Percentiles rank a stretch among this genome's conserved stretches.
Conservation (phyloP, 164 flowering plant genomes). For the Vitis labrusca region DNA sequence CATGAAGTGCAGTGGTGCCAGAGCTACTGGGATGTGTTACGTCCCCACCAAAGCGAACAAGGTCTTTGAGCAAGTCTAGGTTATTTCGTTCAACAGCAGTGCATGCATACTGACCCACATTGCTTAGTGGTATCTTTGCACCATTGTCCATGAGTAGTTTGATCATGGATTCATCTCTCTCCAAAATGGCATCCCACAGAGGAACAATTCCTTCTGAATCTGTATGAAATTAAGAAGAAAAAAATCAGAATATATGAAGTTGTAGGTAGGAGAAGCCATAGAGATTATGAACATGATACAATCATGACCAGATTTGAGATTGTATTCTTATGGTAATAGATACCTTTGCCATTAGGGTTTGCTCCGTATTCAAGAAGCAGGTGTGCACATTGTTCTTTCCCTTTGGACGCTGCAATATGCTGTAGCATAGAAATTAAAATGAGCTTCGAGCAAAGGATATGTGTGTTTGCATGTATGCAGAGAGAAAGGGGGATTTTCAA, state of each 20-base stretch:
- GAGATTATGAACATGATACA: too few relatives aligned
- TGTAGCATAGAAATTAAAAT: constrained; percentile 19
- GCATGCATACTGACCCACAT: constrained; percentile 48
- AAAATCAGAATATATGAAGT: too few relatives aligned
- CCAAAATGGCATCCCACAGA: constrained; percentile 54
- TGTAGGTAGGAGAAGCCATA: too few relatives aligned
- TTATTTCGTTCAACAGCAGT: constrained; percentile 51
- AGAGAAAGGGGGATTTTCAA: not conserved
- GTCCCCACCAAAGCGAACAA: constrained; percentile 46
- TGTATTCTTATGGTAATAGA: not conserved
- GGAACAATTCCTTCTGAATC: constrained; percentile 61
- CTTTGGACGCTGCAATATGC: constrained; percentile 65
- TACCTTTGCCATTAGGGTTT: constrained; percentile 59
- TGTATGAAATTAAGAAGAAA: constrained; percentile 16
- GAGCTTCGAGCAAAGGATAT: not conserved
- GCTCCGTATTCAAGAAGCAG: constrained; percentile 61
- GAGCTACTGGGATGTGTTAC: constrained; percentile 34
- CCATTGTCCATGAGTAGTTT: constrained; percentile 43
- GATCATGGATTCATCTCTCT: constrained; percentile 35
- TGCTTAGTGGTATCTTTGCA: constrained; percentile 38
- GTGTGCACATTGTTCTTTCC: constrained; percentile 37
- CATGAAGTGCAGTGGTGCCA: constrained; percentile 49
- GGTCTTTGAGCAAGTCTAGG: constrained; percentile 45
- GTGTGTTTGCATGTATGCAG: not conserved
- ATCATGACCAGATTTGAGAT: too few relatives aligned